Evolutionary conservation across 2,329 filamentous ascomycete genomes (phyloP).

Genomic region (Colletotrichum horii): DNA sequence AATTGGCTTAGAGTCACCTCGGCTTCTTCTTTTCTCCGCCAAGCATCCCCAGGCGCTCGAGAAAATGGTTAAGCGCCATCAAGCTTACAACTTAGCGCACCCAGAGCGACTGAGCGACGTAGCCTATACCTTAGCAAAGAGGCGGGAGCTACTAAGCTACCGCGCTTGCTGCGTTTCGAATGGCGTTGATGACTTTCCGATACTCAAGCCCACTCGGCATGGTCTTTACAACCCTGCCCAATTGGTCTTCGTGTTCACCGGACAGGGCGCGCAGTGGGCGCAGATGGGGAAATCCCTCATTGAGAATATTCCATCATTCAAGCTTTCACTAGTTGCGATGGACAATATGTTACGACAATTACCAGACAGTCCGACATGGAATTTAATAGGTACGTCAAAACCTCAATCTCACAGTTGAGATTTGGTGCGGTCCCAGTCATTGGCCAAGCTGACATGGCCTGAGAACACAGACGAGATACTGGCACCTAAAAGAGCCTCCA

Average conservation of each 20-base stretch:
- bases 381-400: slow-evolving; percentile 19
- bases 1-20: not conserved
- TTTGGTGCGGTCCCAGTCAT: slow-evolving; percentile 14
- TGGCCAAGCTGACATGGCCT: slow-evolving; percentile 24
- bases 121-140: slow-evolving; percentile 33
- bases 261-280: slow-evolving; percentile 23
- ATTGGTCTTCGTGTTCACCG: slow-evolving; percentile 22
- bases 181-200: not conserved
- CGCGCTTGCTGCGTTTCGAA: slow-evolving; percentile 26
- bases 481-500: not conserved
- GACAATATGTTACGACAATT: slow-evolving; percentile 2
- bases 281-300: slow-evolving; percentile 19
- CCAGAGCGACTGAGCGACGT: slow-evolving; percentile 23
- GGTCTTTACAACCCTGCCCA: slow-evolving; percentile 24
- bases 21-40: not conserved
- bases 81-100: slow-evolving; percentile 23
- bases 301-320: not conserved
- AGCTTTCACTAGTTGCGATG: slow-evolving; percentile 5
- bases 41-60: slow-evolving; percentile 16
- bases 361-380: not conserved
- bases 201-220: slow-evolving; percentile 24
- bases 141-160: slow-evolving; percentile 30
- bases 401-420: not conserved
- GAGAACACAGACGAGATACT: not conserved
- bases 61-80: not conserved